Evolutionary conservation across 23 red algal genomes (phyloP), one percentile per base, ranked within the genome.

Genomic region (Pyropia yezoensis): DNA sequence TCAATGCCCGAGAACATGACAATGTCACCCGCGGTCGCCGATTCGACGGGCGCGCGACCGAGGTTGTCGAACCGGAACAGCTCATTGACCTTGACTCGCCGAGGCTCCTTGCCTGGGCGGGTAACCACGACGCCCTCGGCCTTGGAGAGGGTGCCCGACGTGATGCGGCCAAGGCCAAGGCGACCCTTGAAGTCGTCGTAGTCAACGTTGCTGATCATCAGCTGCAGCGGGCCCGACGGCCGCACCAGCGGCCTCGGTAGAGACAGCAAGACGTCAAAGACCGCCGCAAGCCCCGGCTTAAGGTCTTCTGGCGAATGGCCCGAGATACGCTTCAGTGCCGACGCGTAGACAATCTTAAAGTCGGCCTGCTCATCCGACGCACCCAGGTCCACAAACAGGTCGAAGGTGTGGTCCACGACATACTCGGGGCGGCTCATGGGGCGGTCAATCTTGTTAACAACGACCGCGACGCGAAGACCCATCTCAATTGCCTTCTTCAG

Each of bases 371-470:
- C 90, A 39, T 95, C 90, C 27, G 77, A 61, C 14, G 90, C 90
- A 68, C 90, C 90, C 11, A 95, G 76, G 47, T 95, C 90, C 50
- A 77, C 80, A 73, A 95, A 87, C 19, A 95, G 65, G 67, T 95
- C 90, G 62, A 95, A 95, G 11, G 90, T 95, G 57, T 65, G 59
- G 69, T 95, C 82, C 7, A 95, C 75, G 14, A 95, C 90, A 49
- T 30, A 95, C 47, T 87, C 80, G 8, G 90, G 90, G 14, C 90
- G 78, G 12, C 74, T 67, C 32, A 74, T 69, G 4, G 90, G 90
- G 7, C 90, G 76, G 69, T 95, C 90, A 69, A 95, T 95, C 63
- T 95, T 95, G 76, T 95, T 95, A 15, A 95, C 75, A 29, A 95
- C 84, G 14, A 95, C 75, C 2, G 63, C 75, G 11, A 95, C 82